Percentiles rank a stretch among this genome's conserved stretches.
Evolutionary conservation across 2,329 filamentous ascomycete genomes (phyloP).

Genomic region (Xylaria sp.): DNA sequence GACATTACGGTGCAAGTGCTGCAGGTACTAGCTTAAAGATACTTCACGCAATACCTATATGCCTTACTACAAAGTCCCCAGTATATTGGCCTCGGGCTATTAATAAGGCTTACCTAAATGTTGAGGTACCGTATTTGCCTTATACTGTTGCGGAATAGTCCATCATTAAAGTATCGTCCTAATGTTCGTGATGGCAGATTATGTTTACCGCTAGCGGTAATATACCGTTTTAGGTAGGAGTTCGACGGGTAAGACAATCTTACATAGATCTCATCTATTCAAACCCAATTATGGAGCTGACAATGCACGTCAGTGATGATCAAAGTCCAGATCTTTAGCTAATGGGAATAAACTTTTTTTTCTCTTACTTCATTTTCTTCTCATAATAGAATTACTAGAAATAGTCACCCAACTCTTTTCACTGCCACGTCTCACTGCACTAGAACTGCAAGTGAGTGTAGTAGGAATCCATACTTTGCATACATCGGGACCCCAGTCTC

Average conservation of each 20-base stretch:
- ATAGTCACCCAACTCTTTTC: not conserved
- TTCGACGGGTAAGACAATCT: not conserved
- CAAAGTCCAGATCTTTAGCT: not conserved
- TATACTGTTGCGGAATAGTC: not conserved
- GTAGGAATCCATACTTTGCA: not conserved
- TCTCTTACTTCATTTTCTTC: not conserved
- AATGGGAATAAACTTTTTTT: not conserved
- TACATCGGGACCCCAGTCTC: slow-evolving; percentile 15
- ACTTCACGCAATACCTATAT: not conserved
- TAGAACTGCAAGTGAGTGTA: not conserved
- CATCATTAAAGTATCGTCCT: not conserved
- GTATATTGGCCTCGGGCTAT: not conserved
- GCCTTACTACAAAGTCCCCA: not conserved
- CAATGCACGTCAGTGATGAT: not conserved
- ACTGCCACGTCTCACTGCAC: not conserved
- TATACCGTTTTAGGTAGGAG: slow-evolving; percentile 2
- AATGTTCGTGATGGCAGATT: slow-evolving; percentile 4
- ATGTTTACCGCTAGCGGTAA: not conserved
- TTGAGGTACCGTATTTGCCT: not conserved
- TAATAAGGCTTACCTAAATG: slow-evolving; percentile 14
- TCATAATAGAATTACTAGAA: not conserved
- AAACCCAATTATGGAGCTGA: slow-evolving; percentile 2
- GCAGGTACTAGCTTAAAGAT: not conserved
- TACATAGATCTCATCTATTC: not conserved
- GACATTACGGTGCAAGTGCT: slow-evolving; percentile 5